A percentile compares a stretch with the other conserved stretches of the same genome.
These are phyloP conservation scores for Umbelopsis sp. DNA, from an alignment of 192 early-diverging fungal species.

Conservation along the genomic window DNA sequence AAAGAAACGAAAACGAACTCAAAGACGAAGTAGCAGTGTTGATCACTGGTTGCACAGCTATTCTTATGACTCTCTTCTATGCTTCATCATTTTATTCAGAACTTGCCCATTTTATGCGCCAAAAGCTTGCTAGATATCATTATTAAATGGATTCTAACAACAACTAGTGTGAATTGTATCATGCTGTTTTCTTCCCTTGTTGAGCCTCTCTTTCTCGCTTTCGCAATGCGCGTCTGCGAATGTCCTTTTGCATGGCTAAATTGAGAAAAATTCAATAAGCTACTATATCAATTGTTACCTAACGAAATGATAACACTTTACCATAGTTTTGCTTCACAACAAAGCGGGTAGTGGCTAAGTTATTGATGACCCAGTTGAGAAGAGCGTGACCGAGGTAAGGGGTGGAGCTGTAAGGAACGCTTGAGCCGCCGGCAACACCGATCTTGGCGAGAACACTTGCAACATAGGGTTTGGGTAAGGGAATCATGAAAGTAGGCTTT, in stretches of 20 bases:
- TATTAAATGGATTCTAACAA: background rate
- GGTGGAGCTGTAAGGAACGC: slow-evolving; percentile 61
- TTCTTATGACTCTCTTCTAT: slow-evolving; percentile 4
- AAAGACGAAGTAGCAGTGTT: background rate
- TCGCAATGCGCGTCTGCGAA: slow-evolving; percentile 71
- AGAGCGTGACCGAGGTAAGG: slow-evolving; percentile 73
- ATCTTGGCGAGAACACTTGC: slow-evolving; percentile 66
- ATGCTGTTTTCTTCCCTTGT: background rate
- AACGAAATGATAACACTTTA: slow-evolving; percentile 6
- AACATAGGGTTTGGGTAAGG: slow-evolving; percentile 82
- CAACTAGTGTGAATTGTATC: background rate
- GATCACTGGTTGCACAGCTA: background rate
- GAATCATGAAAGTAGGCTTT: slow-evolving; percentile 76
- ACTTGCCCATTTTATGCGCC: background rate
- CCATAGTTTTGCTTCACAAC: slow-evolving; percentile 60
- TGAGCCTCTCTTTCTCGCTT: slow-evolving; percentile 67
- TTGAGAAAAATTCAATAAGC: background rate
- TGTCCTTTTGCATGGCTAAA: slow-evolving; percentile 59
- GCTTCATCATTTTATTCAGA: background rate
- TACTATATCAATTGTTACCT: slow-evolving; percentile 13
- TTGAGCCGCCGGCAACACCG: slow-evolving; percentile 66
- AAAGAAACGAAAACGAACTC: background rate
- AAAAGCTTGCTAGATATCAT: background rate
- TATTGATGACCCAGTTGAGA: slow-evolving; percentile 68
- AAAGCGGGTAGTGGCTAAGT: slow-evolving; percentile 56